Evolutionary conservation across 495 filamentous ascomycete species (phyloP), one percentile per base, ranked within the genome.

Genomic region (Penicillium subrubescens): DNA sequence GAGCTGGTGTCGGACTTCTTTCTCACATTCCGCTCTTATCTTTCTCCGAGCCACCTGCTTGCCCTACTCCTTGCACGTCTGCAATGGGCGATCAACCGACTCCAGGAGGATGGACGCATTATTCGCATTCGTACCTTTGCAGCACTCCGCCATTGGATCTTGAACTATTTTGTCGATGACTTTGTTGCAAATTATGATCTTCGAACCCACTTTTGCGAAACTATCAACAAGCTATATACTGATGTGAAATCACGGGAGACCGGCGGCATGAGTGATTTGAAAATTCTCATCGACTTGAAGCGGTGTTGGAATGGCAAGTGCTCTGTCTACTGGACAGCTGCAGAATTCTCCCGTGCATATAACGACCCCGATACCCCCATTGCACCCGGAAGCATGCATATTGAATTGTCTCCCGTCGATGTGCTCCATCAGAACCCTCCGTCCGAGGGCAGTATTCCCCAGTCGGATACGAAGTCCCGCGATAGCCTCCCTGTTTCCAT

Each of bases 1-100:
- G 94, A 98, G 72, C 85, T 99, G 7, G 84, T 99, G 1, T 97
- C 96, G 0, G 95, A 98, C 75, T 99, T 99, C 80, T 99, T 99
- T 71, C 87, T 99, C 41, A 98, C 96, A 1, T 98, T 90, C 67
- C 92, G 95, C 27, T 84, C 88, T 8, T 99, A 96, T 70, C 78
- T 98, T 61, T 86, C 91, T 1, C 81, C 90, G 0, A 80, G 81
- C 15, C 90, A 94, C 65, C 84, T 99, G 4, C 83, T 95, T 15
- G 86, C 88, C 52, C 90, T 96, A 79, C 82, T 99, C 10, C 83
- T 97, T 60, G 89, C 92, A 2, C 89, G 95, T 4, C 81, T 98
- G 46, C 84, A 89, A 68, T 97, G 94, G 94, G 95, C 96, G 2
- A 82, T 97, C 62, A 84, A 86, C 57, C 85, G 91, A 52, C 76